These are phyloP conservation scores for Schwanniomyces pseudopolymorphus DNA, from an alignment of 805 yeast genomes.

Conservation along the genomic window DNA sequence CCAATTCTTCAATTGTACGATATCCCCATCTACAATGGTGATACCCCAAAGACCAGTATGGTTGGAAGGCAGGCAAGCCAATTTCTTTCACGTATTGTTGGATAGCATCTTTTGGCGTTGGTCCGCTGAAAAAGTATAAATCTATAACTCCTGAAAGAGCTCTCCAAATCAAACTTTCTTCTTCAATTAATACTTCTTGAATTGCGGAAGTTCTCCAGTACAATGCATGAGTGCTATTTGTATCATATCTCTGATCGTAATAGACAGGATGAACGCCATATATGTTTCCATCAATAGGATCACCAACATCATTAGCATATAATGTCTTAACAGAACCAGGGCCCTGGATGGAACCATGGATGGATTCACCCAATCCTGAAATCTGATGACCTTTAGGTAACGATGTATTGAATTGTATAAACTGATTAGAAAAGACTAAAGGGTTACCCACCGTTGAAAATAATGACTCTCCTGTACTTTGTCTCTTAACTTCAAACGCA, in stretches of 20 bases:
- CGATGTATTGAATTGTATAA: constrained; percentile 27
- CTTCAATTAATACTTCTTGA: constrained; percentile 26
- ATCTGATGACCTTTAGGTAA: constrained; percentile 24
- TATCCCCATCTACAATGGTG: constrained; percentile 29
- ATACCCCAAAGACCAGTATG: constrained; percentile 26
- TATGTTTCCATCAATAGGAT: constrained; percentile 25
- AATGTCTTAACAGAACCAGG: constrained; percentile 28
- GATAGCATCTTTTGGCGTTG: constrained; percentile 21
- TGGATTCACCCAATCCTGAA: constrained; percentile 32
- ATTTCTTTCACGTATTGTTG: constrained; percentile 19
- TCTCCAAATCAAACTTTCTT: constrained; percentile 26
- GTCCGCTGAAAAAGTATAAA: constrained; percentile 22
- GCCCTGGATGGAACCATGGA: constrained; percentile 22
- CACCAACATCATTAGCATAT: constrained; percentile 26
- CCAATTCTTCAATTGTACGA: constrained; percentile 13
- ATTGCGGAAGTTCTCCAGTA: constrained; percentile 28
- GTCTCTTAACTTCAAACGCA: constrained; percentile 17
- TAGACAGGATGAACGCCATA: constrained; percentile 34
- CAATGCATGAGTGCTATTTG: constrained; percentile 26
- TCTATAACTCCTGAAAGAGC: constrained; percentile 27
- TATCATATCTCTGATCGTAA: constrained; percentile 23
- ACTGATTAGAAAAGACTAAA: constrained; percentile 30
- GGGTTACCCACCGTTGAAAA: constrained; percentile 29
- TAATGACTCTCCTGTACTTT: constrained; percentile 19
- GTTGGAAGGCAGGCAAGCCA: constrained; percentile 23